Evolutionary conservation across 768 basidiomycete species (phyloP).

Genomic region (Tricholoma flavovirens): DNA sequence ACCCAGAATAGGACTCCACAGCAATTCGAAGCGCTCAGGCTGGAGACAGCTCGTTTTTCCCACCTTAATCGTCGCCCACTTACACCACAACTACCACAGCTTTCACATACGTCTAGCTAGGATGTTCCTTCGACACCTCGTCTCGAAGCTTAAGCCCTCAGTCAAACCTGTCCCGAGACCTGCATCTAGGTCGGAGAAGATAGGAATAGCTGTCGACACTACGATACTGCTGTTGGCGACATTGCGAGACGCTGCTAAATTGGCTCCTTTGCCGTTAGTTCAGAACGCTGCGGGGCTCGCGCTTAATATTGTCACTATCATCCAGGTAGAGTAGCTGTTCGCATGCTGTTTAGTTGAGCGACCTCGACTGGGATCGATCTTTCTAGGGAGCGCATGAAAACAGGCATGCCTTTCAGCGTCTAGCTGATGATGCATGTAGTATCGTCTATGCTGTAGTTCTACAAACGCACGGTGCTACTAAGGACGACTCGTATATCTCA

Average conservation of each 20-base stretch:
- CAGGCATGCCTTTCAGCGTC: constrained; percentile 15
- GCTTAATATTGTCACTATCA: constrained; percentile 13
- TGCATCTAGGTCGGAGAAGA: background rate
- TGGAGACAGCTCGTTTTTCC: background rate
- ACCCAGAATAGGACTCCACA: too few species aligned
- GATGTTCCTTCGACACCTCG: background rate
- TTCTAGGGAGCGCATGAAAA: constrained; percentile 18
- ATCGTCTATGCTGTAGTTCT: constrained; percentile 16
- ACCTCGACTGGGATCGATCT: background rate
- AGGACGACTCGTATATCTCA: constrained; percentile 4
- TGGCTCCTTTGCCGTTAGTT: constrained; percentile 17
- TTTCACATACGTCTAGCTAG: background rate
- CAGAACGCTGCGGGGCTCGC: constrained; percentile 16
- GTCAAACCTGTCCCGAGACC: background rate
- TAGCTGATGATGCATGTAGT: constrained; percentile 20
- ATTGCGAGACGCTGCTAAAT: constrained; percentile 12
- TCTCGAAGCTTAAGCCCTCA: background rate
- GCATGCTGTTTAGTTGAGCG: background rate
- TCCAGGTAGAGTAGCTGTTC: constrained; percentile 11
- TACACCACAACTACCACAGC: background rate
- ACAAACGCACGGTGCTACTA: constrained; percentile 10
- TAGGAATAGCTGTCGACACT: constrained; percentile 8
- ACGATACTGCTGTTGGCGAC: constrained; percentile 16
- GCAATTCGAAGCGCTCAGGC: too few species aligned
- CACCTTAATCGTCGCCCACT: background rate